phyloP scores from a whole-genome alignment of 1,139 yeast genomes.

The Geotrichum candidum region DNA sequence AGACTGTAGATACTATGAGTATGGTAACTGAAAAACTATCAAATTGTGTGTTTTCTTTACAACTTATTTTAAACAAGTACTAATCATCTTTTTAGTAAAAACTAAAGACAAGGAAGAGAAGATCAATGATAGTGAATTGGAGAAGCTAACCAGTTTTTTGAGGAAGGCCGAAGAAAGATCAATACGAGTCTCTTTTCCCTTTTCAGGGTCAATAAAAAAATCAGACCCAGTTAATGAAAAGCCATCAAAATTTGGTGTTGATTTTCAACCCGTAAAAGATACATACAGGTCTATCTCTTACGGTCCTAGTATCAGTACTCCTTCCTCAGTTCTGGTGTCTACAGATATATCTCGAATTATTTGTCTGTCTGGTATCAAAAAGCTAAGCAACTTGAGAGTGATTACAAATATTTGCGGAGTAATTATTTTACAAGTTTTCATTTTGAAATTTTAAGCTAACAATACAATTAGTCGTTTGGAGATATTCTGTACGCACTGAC shows the following conservation, averaged over 20 bases:
- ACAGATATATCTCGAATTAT: constrained; percentile 6
- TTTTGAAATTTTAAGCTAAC: neutral
- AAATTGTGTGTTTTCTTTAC: neutral
- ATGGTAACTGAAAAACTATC: constrained; percentile 9
- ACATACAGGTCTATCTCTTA: neutral
- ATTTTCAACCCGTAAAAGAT: neutral
- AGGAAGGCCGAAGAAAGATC: constrained; percentile 12
- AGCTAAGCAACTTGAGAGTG: neutral
- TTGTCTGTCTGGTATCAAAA: constrained; percentile 1
- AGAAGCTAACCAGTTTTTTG: constrained; percentile 6
- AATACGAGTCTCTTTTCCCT: constrained; percentile 13
- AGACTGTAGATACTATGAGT: neutral
- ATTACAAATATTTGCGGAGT: constrained; percentile 13
- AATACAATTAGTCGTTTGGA: constrained; percentile 13
- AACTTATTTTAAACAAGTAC: neutral
- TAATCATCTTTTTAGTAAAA: constrained; percentile 1
- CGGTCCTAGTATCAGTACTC: too few relatives aligned
- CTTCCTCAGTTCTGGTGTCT: neutral
- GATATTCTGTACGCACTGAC: constrained; percentile 3
- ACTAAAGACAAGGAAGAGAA: neutral
- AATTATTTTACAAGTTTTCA: neutral
- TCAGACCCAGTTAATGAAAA: neutral
- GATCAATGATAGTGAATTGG: neutral
- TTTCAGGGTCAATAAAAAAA: neutral
- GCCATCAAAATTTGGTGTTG: neutral